Conservation (phyloP, 352 stramenopile genomes). For the Pythium myriotylum region DNA sequence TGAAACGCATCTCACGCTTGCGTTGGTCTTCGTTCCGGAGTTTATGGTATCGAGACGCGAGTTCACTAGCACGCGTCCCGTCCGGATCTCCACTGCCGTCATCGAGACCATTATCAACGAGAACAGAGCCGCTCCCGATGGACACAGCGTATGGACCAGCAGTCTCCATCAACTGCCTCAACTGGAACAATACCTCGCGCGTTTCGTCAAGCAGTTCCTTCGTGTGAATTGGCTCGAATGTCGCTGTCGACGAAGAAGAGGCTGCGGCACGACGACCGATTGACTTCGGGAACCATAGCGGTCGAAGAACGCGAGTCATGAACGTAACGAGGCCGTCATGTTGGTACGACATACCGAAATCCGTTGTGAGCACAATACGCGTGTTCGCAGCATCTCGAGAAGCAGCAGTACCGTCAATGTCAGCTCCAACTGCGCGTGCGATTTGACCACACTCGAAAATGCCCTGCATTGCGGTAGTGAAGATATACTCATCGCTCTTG, state of each 20-base stretch:
- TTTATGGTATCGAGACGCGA: constrained; percentile 75
- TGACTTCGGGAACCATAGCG: constrained; percentile 69
- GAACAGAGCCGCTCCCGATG: constrained; percentile 62
- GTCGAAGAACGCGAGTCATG: constrained; percentile 74
- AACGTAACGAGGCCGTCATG: constrained; percentile 86
- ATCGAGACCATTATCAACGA: constrained; percentile 65
- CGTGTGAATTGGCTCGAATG: constrained; percentile 49
- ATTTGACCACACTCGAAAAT: constrained; percentile 85
- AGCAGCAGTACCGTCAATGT: constrained; percentile 33
- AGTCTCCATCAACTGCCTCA: constrained; percentile 81
- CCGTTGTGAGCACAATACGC: constrained; percentile 82
- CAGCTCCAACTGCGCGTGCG: constrained; percentile 18
- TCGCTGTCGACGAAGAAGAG: constrained; percentile 33
- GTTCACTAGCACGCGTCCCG: constrained; percentile 60
- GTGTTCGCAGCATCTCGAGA: constrained; percentile 37
- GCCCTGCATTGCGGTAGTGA: constrained; percentile 70
- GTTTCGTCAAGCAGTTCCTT: constrained; percentile 68
- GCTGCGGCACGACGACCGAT: constrained; percentile 54
- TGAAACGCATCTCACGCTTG: constrained; percentile 75
- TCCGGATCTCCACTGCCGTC: constrained; percentile 36
- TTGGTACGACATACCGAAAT: constrained; percentile 88
- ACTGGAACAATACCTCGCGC: constrained; percentile 81
- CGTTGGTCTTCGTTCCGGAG: constrained; percentile 70
- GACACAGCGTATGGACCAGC: constrained; percentile 73
- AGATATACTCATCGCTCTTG: constrained; percentile 83